These are phyloP conservation scores for Prunus yedoensis DNA, from an alignment of 331 rosid species.

Conservation along the genomic window DNA sequence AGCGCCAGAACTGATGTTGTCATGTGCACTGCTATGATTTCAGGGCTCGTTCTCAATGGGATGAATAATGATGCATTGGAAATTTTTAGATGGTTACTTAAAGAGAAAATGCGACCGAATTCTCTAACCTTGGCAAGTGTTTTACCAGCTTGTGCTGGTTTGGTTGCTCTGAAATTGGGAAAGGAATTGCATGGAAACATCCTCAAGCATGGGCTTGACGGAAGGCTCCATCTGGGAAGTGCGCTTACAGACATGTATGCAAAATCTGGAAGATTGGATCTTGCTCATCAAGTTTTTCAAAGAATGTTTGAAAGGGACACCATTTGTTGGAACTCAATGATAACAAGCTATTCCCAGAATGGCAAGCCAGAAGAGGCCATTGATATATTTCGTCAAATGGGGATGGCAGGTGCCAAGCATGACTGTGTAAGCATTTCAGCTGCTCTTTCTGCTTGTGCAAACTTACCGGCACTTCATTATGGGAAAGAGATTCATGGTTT, in stretches of 20 bases:
- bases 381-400: conserved; percentile 74
- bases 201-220: conserved; percentile 49
- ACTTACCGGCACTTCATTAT: conserved; percentile 56
- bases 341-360: conserved; percentile 70
- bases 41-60: conserved; percentile 73
- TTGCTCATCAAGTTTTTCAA: conserved; percentile 53
- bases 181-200: conserved; percentile 76
- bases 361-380: conserved; percentile 77
- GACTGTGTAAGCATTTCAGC: conserved; percentile 75
- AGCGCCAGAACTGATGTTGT: conserved; percentile 54
- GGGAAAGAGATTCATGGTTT: conserved; percentile 82
- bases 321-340: conserved; percentile 87
- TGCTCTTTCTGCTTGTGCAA: conserved; percentile 70
- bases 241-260: conserved; percentile 84
- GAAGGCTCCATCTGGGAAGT: conserved; percentile 57
- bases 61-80: conserved; percentile 58
- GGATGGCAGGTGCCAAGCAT: conserved; percentile 49
- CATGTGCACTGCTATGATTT: conserved; percentile 77
- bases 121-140: conserved; percentile 68
- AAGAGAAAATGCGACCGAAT: conserved; percentile 66
- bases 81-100: conserved; percentile 61
- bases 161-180: conserved; percentile 68
- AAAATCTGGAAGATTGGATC: conserved; percentile 84
- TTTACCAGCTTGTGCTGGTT: conserved; percentile 77
- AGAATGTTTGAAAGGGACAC: conserved; percentile 63